Evolutionary conservation across 2,329 filamentous ascomycete genomes (phyloP).

Genomic region (Paecilomyces dactylethromorphus): DNA sequence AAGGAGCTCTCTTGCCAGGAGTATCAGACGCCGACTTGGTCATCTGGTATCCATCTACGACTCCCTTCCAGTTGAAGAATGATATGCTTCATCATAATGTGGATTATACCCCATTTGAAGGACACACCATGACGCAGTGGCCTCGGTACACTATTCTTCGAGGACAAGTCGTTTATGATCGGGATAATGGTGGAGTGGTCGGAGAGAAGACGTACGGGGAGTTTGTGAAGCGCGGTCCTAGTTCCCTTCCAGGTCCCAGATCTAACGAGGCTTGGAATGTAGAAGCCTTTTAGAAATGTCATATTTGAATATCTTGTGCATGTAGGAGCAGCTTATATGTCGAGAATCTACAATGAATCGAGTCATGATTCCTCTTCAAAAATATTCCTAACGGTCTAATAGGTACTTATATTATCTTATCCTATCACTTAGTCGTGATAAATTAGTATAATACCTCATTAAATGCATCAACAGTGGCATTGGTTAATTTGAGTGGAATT

Average conservation of each 20-base stretch:
- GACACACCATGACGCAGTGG: constrained; percentile 25
- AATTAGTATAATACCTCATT: too few relatives aligned
- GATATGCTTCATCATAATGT: constrained; percentile 27
- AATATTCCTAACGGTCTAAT: too few relatives aligned
- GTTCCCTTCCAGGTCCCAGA: neutral
- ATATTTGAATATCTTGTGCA: neutral
- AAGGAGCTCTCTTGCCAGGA: constrained; percentile 36
- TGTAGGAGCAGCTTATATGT: too few relatives aligned
- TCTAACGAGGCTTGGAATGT: neutral
- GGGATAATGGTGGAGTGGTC: constrained; percentile 15
- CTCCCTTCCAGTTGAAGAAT: constrained; percentile 26
- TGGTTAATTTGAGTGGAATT: neutral
- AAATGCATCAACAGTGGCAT: neutral
- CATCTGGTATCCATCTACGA: constrained; percentile 33
- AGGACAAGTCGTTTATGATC: constrained; percentile 25
- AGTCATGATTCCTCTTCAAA: too few relatives aligned
- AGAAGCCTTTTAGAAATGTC: neutral
- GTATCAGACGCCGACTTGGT: constrained; percentile 37
- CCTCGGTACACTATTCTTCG: constrained; percentile 27
- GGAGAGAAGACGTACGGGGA: constrained; percentile 4
- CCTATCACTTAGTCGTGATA: too few relatives aligned
- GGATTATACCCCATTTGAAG: constrained; percentile 32
- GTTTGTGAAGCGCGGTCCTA: constrained; percentile 1
- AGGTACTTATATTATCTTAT: too few relatives aligned
- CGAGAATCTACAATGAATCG: too few relatives aligned